Base-by-base conservation (phyloP, 139 green algal genomes). In the Chlamydomonas incerta region DNA sequence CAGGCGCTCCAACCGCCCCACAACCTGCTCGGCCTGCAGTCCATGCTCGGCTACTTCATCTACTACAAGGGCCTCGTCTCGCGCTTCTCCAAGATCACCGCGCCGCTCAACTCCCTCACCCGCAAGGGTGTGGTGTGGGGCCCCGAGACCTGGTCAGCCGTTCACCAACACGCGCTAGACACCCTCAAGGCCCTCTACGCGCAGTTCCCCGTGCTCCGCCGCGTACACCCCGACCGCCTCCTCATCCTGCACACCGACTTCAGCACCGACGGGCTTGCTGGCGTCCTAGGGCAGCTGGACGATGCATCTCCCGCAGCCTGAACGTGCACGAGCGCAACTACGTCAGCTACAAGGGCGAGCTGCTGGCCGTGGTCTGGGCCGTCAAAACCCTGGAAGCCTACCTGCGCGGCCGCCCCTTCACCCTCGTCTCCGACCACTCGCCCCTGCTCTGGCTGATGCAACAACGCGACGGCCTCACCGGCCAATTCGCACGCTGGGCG, bases 221-320 rank as follows among this genome's bases (percentile, higher is more conserved):
- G 65, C 29, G 28, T 71, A 24, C 10, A 71, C n/a, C 65, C 65
- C 18, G 17, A 9, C 28, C 65, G 29, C 5, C 28, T 5, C 29
- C 65, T 71, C n/a, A 18, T 8, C n/a, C n/a, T 71, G n/a, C n/a
- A 71, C 41, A 71, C 29, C n/a, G 65, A 71, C 65, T 90, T 79
- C 57, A 79, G 17, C 10, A 31, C 1, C 0, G 46, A 72, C 1
- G 83, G 87, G 18, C 79, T 91, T 21, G 79, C 74, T 14, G 90
- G 83, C 17, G 88, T 93, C 3, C 62, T 93, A 13, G 85, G 72
- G 28, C 90, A 93, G 80, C 28, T 72, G 14, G 75, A 86, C 47
- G 75, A 72, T 57, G 50, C 50, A 14, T 79, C 33, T 4, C 41
- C 84, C 14, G 50, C 57, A 13, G 23, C 28, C 47, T 79, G 28